Evolutionary conservation across 139 green algal genomes (phyloP).

Genomic region (Monoraphidium neglectum): DNA sequence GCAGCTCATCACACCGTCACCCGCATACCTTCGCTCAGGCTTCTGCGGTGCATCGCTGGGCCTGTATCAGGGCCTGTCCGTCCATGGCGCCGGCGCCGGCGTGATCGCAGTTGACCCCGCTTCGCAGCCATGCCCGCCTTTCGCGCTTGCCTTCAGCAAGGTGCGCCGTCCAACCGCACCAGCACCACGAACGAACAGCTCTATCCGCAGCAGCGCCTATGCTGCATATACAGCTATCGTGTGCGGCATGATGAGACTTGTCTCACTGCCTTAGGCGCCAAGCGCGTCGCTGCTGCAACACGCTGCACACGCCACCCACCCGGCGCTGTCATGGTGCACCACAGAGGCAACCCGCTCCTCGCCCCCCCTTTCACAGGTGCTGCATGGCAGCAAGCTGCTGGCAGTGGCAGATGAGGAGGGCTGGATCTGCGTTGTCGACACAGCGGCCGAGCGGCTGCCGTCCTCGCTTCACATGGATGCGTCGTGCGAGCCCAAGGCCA

Average conservation of each 20-base stretch:
- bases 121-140: conserved; percentile 30
- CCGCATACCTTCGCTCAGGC: no score
- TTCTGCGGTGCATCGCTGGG: no score
- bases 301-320: not conserved
- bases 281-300: not conserved
- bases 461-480: conserved; percentile 22
- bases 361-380: conserved; percentile 21
- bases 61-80: no score
- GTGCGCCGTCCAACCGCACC: not conserved
- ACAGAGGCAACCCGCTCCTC: not conserved
- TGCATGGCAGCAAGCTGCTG: conserved; percentile 50
- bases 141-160: conserved; percentile 38
- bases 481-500: conserved; percentile 38
- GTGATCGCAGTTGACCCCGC: conserved; percentile 23
- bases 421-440: conserved; percentile 68
- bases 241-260: no score
- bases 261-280: not conserved
- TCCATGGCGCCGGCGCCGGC: not conserved
- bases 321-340: not conserved
- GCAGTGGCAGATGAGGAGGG: conserved; percentile 83
- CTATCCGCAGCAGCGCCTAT: not conserved
- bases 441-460: conserved; percentile 30
- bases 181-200: not conserved
- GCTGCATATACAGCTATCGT: no score
- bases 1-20: no score